Evolutionary conservation across 208 protist genomes (phyloP).

Genomic region (Borovskyia barvae): DNA sequence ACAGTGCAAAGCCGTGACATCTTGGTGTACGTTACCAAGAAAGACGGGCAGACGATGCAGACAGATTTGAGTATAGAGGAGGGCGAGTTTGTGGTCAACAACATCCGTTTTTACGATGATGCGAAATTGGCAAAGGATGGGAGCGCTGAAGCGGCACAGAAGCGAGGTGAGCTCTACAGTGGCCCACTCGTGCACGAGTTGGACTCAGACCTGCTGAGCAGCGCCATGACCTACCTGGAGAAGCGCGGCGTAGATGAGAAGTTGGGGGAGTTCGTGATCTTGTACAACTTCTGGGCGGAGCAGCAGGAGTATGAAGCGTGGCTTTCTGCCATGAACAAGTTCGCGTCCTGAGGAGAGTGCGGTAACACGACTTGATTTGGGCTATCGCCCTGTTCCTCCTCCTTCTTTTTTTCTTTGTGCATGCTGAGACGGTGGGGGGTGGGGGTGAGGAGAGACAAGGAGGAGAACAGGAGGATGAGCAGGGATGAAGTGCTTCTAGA

Average conservation of each 20-base stretch:
- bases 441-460: slow-evolving; percentile 8
- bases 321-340: slow-evolving; percentile 75
- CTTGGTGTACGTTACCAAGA: slow-evolving; percentile 53
- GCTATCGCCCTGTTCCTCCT: no score
- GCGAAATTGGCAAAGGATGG: slow-evolving; percentile 55
- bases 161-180: slow-evolving; percentile 63
- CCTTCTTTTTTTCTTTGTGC: no score
- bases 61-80: slow-evolving; percentile 73
- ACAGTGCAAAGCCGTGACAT: slow-evolving; percentile 60
- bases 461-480: slow-evolving; percentile 4
- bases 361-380: no score
- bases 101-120: slow-evolving; percentile 65
- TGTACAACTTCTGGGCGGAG: slow-evolving; percentile 87
- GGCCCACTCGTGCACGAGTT: slow-evolving; percentile 78
- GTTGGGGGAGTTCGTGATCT: slow-evolving; percentile 72
- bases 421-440: no score
- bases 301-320: slow-evolving; percentile 91
- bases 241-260: slow-evolving; percentile 80
- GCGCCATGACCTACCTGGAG: slow-evolving; percentile 79
- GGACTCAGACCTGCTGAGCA: slow-evolving; percentile 72
- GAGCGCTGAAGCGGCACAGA: slow-evolving; percentile 44
- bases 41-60: slow-evolving; percentile 57
- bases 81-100: slow-evolving; percentile 82
- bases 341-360: slow-evolving; percentile 50
- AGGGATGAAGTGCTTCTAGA: slow-evolving; percentile 3